Conservation (phyloP, 768 basidiomycete genomes). For the Amanita subjunquillea region DNA sequence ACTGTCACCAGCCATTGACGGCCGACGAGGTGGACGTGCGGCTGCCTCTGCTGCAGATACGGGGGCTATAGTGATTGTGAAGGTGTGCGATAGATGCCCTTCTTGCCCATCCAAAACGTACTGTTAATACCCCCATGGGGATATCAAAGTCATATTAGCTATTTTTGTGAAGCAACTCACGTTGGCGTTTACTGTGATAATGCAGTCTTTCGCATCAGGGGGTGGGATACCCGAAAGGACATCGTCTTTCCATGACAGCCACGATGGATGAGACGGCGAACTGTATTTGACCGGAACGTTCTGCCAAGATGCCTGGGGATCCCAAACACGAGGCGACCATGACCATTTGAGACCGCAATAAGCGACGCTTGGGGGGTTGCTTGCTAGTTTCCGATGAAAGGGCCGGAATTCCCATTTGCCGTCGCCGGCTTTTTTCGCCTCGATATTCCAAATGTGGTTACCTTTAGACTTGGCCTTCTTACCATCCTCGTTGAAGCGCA, state of each 20-base stretch:
- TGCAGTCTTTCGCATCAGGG: conserved; percentile 63
- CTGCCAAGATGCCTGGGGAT: conserved; percentile 82
- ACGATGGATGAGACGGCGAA: conserved; percentile 74
- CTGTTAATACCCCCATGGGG: conserved; percentile 21
- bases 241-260: conserved; percentile 85
- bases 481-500: conserved; percentile 97
- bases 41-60: conserved; percentile 33
- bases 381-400: conserved; percentile 82
- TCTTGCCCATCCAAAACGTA: conserved; percentile 70
- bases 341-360: conserved; percentile 75
- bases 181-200: conserved; percentile 67
- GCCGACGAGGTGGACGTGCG: conserved; percentile 29
- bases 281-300: conserved; percentile 72
- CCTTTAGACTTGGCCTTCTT: conserved; percentile 99
- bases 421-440: conserved; percentile 75
- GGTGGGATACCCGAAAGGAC: conserved; percentile 75
- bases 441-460: conserved; percentile 98
- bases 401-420: conserved; percentile 82
- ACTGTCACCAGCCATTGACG: conserved; percentile 30
- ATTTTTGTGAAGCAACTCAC: conserved; percentile 29
- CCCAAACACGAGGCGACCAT: conserved; percentile 94
- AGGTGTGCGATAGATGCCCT: conserved; percentile 53
- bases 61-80: conserved; percentile 67
- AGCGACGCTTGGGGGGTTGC: conserved; percentile 71
- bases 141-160: conserved; percentile 5